A percentile compares a stretch with the other conserved stretches of the same genome.
phyloP scores from a whole-genome alignment of 2,329 filamentous ascomycete genomes.

The Apiospora pterosperma region DNA sequence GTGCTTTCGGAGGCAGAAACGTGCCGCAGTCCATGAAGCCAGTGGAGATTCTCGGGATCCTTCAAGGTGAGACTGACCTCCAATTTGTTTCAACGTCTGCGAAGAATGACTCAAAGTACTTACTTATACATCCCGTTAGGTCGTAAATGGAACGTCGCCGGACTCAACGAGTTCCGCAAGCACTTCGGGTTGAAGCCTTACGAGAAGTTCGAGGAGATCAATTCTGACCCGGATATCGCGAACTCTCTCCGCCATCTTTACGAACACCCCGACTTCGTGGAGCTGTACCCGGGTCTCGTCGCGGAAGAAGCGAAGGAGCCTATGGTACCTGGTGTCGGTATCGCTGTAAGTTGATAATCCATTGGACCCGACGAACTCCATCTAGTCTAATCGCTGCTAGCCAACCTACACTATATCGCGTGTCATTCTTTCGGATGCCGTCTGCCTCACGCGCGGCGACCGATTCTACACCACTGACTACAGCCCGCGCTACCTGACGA shows the following conservation, averaged over 20 bases:
- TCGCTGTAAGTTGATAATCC: constrained; percentile 40
- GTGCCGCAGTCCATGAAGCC: constrained; percentile 10
- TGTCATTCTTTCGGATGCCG: constrained; percentile 60
- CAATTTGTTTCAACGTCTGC: constrained; percentile 10
- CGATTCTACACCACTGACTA: constrained; percentile 63
- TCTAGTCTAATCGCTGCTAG: constrained; percentile 15
- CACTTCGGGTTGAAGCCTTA: constrained; percentile 11
- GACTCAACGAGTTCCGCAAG: constrained; percentile 7
- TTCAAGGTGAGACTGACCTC: constrained; percentile 9
- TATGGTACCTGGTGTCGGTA: constrained; percentile 33
- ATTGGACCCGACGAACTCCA: constrained; percentile 40
- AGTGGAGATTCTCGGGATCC: constrained; percentile 10
- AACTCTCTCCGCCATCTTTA: constrained; percentile 13
- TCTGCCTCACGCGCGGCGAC: constrained; percentile 60
- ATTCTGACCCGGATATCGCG: constrained; percentile 7
- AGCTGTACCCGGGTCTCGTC: constrained; percentile 15
- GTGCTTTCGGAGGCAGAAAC: constrained; percentile 9
- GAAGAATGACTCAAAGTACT: no score
- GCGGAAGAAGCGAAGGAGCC: constrained; percentile 14
- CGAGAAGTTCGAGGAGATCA: constrained; percentile 11
- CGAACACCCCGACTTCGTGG: constrained; percentile 15
- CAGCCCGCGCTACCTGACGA: constrained; percentile 58
- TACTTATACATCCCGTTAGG: neutral
- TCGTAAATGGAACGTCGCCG: constrained; percentile 5
- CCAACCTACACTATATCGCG: constrained; percentile 56